Evolutionary conservation across 768 basidiomycete genomes (phyloP), one percentile per base, ranked within the genome.

Genomic region (Coprinopsis strossmayeri): DNA sequence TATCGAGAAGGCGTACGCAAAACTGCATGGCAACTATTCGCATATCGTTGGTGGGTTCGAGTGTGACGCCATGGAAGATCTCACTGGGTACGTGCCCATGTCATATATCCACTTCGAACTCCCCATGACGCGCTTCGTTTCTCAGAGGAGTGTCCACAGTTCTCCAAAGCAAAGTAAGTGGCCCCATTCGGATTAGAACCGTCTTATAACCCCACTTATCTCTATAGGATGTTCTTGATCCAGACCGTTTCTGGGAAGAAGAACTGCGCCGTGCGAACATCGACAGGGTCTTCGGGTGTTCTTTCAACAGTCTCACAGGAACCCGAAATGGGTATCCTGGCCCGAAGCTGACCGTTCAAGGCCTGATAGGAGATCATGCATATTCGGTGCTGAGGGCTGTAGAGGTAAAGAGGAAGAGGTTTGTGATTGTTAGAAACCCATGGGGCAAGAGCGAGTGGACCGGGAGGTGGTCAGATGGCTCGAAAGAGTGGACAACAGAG

Each of bases 1-100:
- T 5, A 66, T 78, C 15, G 77, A 79, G 56, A 79, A 79, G 57
- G 77, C 77, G 4, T 79, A 70, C 49, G 77, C 77, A 2, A 79
- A 79, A 59, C 55, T 78, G 1, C 74, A 79, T 57, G 77, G 77
- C 3, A 67, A 70, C 50, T 72, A 68, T 49, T 57, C 62, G 5
- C 59, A 65, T 23, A 49, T 74, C 20, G 56, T 56, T 11, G 63
- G 61, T 3, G 69, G 71, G 1, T 60, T 62, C 45, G 62, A 71
- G 20, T 68, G 63, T 28, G 77, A 79, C 50, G 78, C 72, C 0
- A 69, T 79, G 17, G 78, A 79, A 55, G 78, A 81, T 57, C 58
- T 81, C 46, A 79, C 78, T 32, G 78, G 78, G 76, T 77, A 51
- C 23, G 68, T 32, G n/a, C 12, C 15, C 28, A 23, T 27, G 3